phyloP scores from a whole-genome alignment of 345 rosid species.

The Brassica napus region Da-Ae NC_063443.1:15414001-15414500 shows the following conservation, averaged over 20 bases:
- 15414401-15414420: slow-evolving; percentile 12
- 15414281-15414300: background rate
- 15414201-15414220: slow-evolving; percentile 60
- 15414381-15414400: slow-evolving; percentile 14
- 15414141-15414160: slow-evolving; percentile 78
- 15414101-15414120: slow-evolving; percentile 70
- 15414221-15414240: slow-evolving; percentile 68
- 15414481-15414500: slow-evolving; percentile 3
- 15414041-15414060: slow-evolving; percentile 78
- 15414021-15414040: slow-evolving; percentile 83
- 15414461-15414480: background rate
- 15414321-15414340: background rate
- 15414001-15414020: slow-evolving; percentile 75
- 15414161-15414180: slow-evolving; percentile 42
- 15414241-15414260: slow-evolving; percentile 24
- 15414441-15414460: background rate
- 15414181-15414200: slow-evolving; percentile 49
- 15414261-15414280: background rate
- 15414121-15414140: slow-evolving; percentile 66
- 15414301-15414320: slow-evolving; percentile 9
- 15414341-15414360: background rate
- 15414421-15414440: slow-evolving; percentile 14
- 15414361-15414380: background rate
- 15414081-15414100: slow-evolving; percentile 80
- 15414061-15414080: slow-evolving; percentile 90